Evolutionary conservation across 768 basidiomycete genomes (phyloP), one percentile per base, ranked within the genome.

Genomic region (Boletus subcaerulescens): DNA sequence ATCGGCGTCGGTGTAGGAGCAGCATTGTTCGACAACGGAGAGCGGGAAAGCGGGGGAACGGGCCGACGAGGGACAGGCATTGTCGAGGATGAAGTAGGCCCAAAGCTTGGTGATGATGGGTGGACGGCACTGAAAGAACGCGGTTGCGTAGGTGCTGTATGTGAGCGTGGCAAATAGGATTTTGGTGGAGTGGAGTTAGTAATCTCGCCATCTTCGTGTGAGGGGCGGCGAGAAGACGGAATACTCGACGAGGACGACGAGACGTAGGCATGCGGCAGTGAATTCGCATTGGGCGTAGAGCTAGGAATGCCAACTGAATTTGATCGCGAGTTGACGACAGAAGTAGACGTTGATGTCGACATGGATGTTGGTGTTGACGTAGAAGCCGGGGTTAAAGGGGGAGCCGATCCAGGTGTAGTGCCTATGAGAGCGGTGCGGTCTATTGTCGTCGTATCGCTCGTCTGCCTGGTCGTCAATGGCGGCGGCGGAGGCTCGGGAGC

Each of bases 191-290:
- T 70, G n/a, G 70, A 66, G 40, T 64, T 76, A 0, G 63, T 63
- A 51, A 83, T 81, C 64, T 82, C 81, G 5, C 80, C 81, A 40
- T 83, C 81, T 63, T 83, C 81, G 26, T 77, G 78, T 6, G 78
- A 75, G 0, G 67, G 62, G 10, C 69, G 66, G n/a, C 67, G 67
- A 9, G 71, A 55, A 42, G 57, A 22, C 39, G 58, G 51, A 10
- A 58, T 35, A 17, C 18, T 60, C 14, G 60, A 57, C 32, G 59
- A 57, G 33, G 51, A 40, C 31, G 52, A 22, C 9, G 45, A 17
- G 5, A 48, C 4, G 14, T 48, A 48, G 14, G 50, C 15, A n/a
- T 59, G 43, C 14, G 32, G 36, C 2, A 38, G n/a, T 11, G 39
- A 33, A 46, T 43, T 55, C 8, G 22, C 15, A 52, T 47, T 64